phyloP scores from a whole-genome alignment of 768 basidiomycete species.

The Leccinum pellstonianum region DNA sequence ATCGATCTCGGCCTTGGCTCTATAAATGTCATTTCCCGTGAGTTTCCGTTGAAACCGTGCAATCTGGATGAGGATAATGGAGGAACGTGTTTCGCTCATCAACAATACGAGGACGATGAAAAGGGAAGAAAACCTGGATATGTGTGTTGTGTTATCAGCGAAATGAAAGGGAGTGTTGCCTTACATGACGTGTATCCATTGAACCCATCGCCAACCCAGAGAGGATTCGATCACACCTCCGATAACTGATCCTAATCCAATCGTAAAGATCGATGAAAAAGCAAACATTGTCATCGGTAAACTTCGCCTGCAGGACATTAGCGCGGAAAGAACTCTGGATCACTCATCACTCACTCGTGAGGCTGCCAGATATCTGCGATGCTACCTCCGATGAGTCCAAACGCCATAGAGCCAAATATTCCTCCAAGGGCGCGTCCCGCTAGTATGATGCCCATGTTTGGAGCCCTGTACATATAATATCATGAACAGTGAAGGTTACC shows the following conservation, averaged over 20 bases:
- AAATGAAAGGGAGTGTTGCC: neutral
- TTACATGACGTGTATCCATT: conserved; percentile 73
- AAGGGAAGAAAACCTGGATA: conserved; percentile 47
- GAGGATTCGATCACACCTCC: conserved; percentile 43
- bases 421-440: too few species aligned
- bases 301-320: too few species aligned
- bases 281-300: too few species aligned
- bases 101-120: conserved; percentile 51
- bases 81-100: conserved; percentile 71
- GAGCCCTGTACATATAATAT: too few species aligned
- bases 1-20: conserved; percentile 62
- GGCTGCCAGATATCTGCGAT: conserved; percentile 31
- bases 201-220: conserved; percentile 78
- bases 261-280: too few species aligned
- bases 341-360: conserved; percentile 11
- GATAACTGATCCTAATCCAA: too few species aligned
- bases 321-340: too few species aligned
- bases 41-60: conserved; percentile 64
- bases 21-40: conserved; percentile 59
- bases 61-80: conserved; percentile 65
- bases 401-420: too few species aligned
- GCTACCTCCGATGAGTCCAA: too few species aligned
- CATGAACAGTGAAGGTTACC: neutral
- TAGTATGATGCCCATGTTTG: too few species aligned
- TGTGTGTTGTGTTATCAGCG: neutral